A percentile compares a stretch with the other conserved stretches of the same genome.
These are phyloP conservation scores for Fusarium xyrophilum DNA, from an alignment of 2,329 filamentous ascomycete species.

Conservation along the genomic window DNA sequence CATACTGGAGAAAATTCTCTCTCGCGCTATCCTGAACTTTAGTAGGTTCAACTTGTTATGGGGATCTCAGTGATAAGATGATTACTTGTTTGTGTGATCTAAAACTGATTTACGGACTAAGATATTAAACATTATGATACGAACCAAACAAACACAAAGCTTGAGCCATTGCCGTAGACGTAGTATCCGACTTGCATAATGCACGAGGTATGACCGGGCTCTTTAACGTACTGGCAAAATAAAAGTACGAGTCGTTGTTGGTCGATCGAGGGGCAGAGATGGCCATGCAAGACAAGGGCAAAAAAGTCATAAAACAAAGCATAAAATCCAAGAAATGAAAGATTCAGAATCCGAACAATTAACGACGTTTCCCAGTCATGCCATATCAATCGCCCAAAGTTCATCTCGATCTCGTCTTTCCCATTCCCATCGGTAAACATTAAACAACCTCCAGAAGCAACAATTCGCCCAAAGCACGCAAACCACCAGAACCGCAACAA, in stretches of 20 bases:
- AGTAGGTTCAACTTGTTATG: accelerated
- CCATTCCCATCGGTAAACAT: neutral
- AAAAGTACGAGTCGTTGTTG: neutral
- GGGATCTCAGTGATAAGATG: neutral
- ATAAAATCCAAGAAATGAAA: neutral
- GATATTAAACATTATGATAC: neutral
- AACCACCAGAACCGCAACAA: neutral
- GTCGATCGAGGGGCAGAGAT: neutral
- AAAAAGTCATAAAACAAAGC: accelerated
- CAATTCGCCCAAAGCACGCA: neutral
- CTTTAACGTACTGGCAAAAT: no score
- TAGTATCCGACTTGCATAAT: neutral
- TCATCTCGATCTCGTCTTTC: neutral
- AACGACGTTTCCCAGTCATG: accelerated
- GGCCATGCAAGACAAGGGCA: accelerated
- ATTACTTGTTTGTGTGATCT: neutral
- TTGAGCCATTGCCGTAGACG: accelerated
- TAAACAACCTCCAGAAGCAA: neutral
- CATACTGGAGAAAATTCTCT: no score
- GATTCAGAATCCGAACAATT: no score
- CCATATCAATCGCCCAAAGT: neutral
- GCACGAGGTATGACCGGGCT: no score
- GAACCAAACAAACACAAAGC: neutral
- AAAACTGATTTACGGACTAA: no score
- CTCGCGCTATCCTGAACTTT: accelerated